Evolutionary conservation across 306 rosid genomes (phyloP), one percentile per base, ranked within the genome.

Genomic region (Fagus crenata): DNA sequence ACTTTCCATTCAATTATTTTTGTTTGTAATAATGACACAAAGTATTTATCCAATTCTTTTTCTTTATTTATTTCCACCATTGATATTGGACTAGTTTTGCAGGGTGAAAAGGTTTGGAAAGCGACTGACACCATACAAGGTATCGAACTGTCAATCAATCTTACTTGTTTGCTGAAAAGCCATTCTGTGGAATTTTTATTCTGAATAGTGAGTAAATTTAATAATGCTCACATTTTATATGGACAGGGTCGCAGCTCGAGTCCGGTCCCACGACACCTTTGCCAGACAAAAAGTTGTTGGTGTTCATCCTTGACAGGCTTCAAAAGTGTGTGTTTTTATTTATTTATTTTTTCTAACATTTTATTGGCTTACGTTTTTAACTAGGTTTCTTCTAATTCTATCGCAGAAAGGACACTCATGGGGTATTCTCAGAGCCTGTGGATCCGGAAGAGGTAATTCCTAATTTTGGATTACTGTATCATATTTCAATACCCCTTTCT

Each of bases 211-310:
- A 36, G 64, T 83, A 14, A 78, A 54, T 83, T 81, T 81, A 80
- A 84, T 64, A 33, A 55, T 56, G 43, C 37, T 70, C 80, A 46
- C 32, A 82, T 80, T 85, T 61, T 84, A 80, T 83, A 84, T 92
- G 91, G 93, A 84, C 92, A 95, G 98, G 87, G 84, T 86, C 84
- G 85, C 92, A 86, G 97, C 90, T 80, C 75, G 91, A 89, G 84
- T 85, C 91, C 74, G 98, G 98, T 82, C 98, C 98, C 98, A 92
- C 97, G 80, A 89, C 93, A 73, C 82, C 95, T 89, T 95, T 95
- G 96, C 98, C 97, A 82, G 96, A 94, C 95, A 94, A 92, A 92
- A 94, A 94, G 98, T 93, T 94, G 92, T 80, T 94, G 92, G 82
- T 92, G 89, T 90, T 94, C 92, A 89, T 94, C 86, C 97, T 94